A percentile compares a stretch with the other conserved stretches of the same genome.
phyloP scores from a whole-genome alignment of 148 eudicot genomes.

The Pouteria glomerata region DNA sequence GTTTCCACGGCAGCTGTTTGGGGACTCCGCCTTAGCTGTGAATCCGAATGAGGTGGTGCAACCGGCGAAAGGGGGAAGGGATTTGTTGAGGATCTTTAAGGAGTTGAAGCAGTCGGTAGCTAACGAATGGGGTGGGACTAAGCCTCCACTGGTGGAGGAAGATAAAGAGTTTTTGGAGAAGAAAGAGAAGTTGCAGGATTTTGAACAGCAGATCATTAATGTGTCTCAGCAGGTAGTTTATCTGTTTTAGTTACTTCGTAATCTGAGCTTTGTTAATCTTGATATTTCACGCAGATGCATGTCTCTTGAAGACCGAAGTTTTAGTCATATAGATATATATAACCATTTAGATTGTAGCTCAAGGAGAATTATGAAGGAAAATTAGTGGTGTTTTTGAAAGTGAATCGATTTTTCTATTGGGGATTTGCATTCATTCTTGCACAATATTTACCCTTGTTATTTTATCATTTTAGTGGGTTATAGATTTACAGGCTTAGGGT shows the following conservation, averaged over 20 bases:
- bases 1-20: constrained; percentile 48
- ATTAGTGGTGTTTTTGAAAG: neutral
- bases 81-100: constrained; percentile 56
- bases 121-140: constrained; percentile 58
- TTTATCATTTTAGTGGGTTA: neutral
- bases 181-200: constrained; percentile 45
- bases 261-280: no score
- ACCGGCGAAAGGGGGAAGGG: constrained; percentile 61
- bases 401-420: neutral
- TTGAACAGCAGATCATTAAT: constrained; percentile 47
- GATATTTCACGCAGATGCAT: neutral
- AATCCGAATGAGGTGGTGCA: constrained; percentile 39
- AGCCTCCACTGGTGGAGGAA: constrained; percentile 51
- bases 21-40: constrained; percentile 29
- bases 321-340: neutral
- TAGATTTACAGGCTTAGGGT: neutral
- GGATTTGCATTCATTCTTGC: neutral
- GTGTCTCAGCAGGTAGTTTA: constrained; percentile 48
- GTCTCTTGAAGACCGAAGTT: neutral
- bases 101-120: constrained; percentile 65
- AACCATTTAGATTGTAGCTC: neutral
- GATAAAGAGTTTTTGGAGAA: constrained; percentile 59
- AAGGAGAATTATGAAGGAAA: neutral
- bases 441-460: neutral
- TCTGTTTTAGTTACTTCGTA: neutral